Conservation (phyloP, 2,329 filamentous ascomycete species). For the Colletotrichum sp. region DNA sequence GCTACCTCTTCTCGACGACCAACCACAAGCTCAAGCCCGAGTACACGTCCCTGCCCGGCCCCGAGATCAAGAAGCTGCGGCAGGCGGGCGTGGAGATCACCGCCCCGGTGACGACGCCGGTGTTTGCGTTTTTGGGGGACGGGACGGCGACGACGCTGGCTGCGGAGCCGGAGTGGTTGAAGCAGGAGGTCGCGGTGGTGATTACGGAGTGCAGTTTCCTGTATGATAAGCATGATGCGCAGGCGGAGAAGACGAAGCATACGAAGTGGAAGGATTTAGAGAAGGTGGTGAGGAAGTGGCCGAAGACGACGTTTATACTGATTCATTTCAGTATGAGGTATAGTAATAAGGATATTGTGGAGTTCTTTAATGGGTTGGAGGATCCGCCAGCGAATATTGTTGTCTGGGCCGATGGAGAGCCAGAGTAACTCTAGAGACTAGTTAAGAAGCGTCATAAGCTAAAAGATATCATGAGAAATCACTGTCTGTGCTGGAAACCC, state of each 20-base stretch:
- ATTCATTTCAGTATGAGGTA: constrained; percentile 53
- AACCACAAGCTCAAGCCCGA: constrained; percentile 43
- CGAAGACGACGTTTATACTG: constrained; percentile 47
- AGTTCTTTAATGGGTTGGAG: constrained; percentile 45
- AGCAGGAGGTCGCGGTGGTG: constrained; percentile 44
- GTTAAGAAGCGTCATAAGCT: too few species aligned
- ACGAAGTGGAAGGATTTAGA: constrained; percentile 52
- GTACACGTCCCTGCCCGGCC: constrained; percentile 37
- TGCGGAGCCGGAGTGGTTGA: constrained; percentile 43
- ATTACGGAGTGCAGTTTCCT: constrained; percentile 57
- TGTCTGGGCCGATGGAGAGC: constrained; percentile 47
- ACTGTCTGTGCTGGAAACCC: too few species aligned
- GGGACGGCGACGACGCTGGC: constrained; percentile 46
- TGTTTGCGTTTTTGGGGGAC: constrained; percentile 55
- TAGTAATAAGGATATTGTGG: constrained; percentile 40
- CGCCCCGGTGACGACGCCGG: constrained; percentile 37
- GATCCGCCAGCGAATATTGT: constrained; percentile 48
- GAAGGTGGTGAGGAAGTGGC: constrained; percentile 45
- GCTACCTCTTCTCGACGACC: constrained; percentile 48
- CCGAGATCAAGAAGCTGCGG: constrained; percentile 42
- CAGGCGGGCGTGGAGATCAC: constrained; percentile 43
- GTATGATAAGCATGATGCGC: constrained; percentile 43
- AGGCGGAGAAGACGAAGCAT: constrained; percentile 52
- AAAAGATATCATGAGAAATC: too few species aligned
- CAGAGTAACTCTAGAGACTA: too few species aligned